Base-by-base conservation (phyloP, 371 early-diverging fungal species). In the Smittium culicis region DNA sequence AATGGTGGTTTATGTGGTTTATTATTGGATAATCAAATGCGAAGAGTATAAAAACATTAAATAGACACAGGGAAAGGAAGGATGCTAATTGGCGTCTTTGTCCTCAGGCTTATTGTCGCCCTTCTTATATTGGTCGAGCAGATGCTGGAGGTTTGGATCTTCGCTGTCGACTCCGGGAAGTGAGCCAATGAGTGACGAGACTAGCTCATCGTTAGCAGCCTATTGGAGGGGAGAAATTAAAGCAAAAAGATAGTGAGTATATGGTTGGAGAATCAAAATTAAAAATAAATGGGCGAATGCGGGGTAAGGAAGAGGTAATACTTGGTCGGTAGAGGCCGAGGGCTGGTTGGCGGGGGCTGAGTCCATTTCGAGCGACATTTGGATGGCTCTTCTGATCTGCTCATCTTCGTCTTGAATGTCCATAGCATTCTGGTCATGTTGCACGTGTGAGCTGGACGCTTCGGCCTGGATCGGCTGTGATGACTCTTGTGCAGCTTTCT, bases 91-190 rank as follows among this genome's bases (percentile, higher is more conserved):
- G 45, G 45, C 45, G 45, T 45, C 20, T 45, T 45, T 20, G 20
- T 45, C 45, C 5, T 45, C 45, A 20, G 45, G 45, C 34, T 80
- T 71, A 35, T 78, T 73, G 54, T 74, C 73, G 34, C 79, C 78
- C 29, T 79, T 77, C 70, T 75, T 75, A 34, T 67, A 45, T 65
- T 81, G 75, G 11, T 82, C 80, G 20, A 88, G 74, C 25, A 83
- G 86, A 60, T 83, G 81, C 76, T 88, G 84, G 68, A 95, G 79
- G 34, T 88, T 85, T 24, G 92, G 94, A 76, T 94, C 94, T 57
- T 84, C 83, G n/a, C 89, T 79, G 73, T 94, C 88, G 16, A 92
- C 91, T 63, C 95, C 92, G 24, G 93, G 90, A 54, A 93, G 81
- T 29, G 87, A 83, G 11, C 84, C 86, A 27, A 94, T 74, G 5